Evolutionary conservation across 768 basidiomycete genomes (phyloP), one percentile per base, ranked within the genome.

Genomic region (Suillus sp.): DNA sequence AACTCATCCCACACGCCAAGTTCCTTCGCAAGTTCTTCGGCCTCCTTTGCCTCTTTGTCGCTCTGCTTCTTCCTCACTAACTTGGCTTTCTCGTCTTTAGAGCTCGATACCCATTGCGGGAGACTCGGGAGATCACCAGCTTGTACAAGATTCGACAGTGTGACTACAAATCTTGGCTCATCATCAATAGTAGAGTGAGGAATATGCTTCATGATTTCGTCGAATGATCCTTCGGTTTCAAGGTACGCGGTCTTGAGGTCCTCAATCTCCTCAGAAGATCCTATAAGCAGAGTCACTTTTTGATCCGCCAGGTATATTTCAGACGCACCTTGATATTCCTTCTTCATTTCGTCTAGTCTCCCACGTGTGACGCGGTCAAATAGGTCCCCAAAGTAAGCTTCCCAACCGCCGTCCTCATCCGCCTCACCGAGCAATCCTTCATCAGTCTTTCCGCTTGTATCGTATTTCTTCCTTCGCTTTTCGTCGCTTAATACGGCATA

Each of bases 1-100:
- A 95, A 95, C 68, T 95, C 93, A 62, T 97, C 95, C 93, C 94
- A 96, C 11, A 97, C 91, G 2, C 95, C 95, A 18, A 98, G 77
- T 66, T 93, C 92, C 67, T 87, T 92, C 6, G 95, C 95, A 47
- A 89, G 77, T 22, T 84, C 80, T 74, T 93, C 95, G 4, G 95
- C 95, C 69, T 96, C 93, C 61, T 79, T 78, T 2, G 92, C 93
- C 74, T 96, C 95, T 73, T 88, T 90, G 65, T 87, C 81, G 1
- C 87, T 84, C 69, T 85, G 84, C 74, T 91, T 93, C 78, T 82
- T 84, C 50, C 95, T 83, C 22, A 87, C 84, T 66, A 89, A 82
- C 67, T 83, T 86, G 5, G 88, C 88, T 76, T 92, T 93, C 75
- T 91, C 86, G 71, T 98, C 95, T 71, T 86, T 90, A 38, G 87